Conservation (phyloP, 805 yeast species). For the Yarrowia phangngaensis region DNA sequence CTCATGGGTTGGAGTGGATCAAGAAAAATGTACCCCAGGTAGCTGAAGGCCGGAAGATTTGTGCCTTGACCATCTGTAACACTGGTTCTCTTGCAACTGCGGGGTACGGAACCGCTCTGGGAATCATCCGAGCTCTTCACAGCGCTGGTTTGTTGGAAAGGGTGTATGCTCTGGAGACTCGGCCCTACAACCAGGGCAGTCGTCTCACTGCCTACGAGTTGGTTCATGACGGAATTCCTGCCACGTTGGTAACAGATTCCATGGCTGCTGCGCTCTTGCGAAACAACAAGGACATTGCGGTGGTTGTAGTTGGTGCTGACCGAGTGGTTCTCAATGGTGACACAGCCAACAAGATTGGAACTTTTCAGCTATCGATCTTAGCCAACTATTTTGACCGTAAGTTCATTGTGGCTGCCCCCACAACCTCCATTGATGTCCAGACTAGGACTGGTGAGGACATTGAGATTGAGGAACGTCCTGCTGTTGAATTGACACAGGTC, state of each 20-base stretch:
- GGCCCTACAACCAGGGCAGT: conserved; percentile 97
- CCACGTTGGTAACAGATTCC: conserved; percentile 83
- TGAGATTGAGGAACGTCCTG: conserved; percentile 82
- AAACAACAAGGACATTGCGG: conserved; percentile 64
- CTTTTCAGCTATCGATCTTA: conserved; percentile 77
- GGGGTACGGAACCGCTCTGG: conserved; percentile 95
- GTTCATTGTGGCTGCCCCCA: conserved; percentile 94
- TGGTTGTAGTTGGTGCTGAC: conserved; percentile 92
- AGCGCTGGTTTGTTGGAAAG: conserved; percentile 53
- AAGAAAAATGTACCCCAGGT: conserved; percentile 41
- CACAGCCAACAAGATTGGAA: conserved; percentile 94
- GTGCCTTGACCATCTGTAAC: conserved; percentile 88
- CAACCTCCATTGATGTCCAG: conserved; percentile 74
- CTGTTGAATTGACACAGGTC: conserved; percentile 69
- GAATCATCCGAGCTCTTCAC: conserved; percentile 74
- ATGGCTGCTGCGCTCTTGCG: conserved; percentile 79
- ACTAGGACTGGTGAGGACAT: conserved; percentile 70
- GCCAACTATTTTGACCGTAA: conserved; percentile 66
- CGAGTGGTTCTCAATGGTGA: conserved; percentile 91
- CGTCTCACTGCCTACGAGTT: conserved; percentile 88
- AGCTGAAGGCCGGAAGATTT: conserved; percentile 53
- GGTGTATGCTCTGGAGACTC: conserved; percentile 85
- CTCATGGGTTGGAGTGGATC: conserved; percentile 73
- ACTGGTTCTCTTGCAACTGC: conserved; percentile 97
- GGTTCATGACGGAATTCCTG: conserved; percentile 79